Percentiles rank a stretch among this genome's conserved stretches.
These are phyloP conservation scores for Populus alba DNA, from an alignment of 345 rosid species.

Conservation along the genomic window DNA sequence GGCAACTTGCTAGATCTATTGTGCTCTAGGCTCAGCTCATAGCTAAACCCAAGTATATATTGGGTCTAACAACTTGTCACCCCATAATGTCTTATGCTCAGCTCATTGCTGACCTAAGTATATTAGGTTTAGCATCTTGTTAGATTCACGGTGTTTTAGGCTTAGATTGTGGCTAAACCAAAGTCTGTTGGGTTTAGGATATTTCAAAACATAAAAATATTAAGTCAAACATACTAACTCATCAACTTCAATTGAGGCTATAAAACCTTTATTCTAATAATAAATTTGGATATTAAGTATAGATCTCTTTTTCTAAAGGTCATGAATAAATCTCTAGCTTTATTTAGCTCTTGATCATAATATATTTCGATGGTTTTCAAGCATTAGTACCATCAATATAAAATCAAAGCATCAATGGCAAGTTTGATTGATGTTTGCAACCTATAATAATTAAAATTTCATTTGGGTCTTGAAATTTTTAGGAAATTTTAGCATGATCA, in stretches of 20 bases:
- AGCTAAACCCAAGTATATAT: no score
- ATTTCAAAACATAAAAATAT: no score
- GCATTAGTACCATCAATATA: neutral
- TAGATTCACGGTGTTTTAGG: no score
- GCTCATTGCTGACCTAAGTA: no score
- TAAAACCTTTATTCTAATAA: neutral
- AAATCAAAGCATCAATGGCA: neutral
- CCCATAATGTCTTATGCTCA: no score
- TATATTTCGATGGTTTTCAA: slow-evolving; percentile 23
- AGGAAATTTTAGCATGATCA: slow-evolving; percentile 13
- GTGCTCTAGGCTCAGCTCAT: no score
- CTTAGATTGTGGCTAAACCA: no score
- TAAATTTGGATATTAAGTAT: slow-evolving; percentile 15
- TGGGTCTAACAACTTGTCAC: no score
- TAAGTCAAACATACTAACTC: no score
- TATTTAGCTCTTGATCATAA: slow-evolving; percentile 13
- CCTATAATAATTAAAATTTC: slow-evolving; percentile 21
- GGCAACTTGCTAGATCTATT: no score
- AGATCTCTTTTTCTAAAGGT: slow-evolving; percentile 29
- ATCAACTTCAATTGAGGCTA: neutral
- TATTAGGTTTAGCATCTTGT: no score
- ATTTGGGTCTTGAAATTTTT: slow-evolving; percentile 19
- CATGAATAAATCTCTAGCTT: slow-evolving; percentile 25
- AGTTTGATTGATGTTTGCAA: neutral
- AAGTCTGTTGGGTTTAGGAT: no score